Percentiles rank a stretch among this genome's conserved stretches.
Evolutionary conservation across 2,329 filamentous ascomycete genomes (phyloP).

Genomic region (Berkeleyomyces basicola): DNA sequence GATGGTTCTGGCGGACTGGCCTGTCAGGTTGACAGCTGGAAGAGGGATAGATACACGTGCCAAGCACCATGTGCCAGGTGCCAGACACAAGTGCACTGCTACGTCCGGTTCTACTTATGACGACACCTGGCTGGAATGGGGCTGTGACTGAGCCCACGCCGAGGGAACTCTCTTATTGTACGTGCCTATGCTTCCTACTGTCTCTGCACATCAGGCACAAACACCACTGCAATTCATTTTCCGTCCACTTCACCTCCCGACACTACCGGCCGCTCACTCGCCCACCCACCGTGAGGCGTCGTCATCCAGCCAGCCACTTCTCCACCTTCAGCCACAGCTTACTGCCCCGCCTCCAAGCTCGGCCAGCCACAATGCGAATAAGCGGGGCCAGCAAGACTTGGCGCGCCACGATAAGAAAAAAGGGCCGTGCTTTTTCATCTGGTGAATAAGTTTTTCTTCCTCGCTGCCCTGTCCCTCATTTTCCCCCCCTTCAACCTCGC

Average conservation of each 20-base stretch:
- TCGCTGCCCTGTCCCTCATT: conserved; percentile 1
- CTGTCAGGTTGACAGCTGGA: not conserved
- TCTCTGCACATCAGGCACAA: too few species aligned
- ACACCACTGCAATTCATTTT: too few species aligned
- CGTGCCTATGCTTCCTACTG: too few species aligned
- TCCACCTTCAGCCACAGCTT: not conserved
- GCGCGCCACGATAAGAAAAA: conserved; percentile 1
- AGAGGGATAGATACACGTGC: not conserved
- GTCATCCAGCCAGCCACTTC: not conserved
- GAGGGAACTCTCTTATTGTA: too few species aligned
- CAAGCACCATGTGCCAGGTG: not conserved
- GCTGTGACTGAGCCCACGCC: too few species aligned
- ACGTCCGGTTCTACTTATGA: too few species aligned
- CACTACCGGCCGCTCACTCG: not conserved
- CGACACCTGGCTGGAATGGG: too few species aligned
- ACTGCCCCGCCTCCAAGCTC: not conserved
- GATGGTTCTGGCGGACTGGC: not conserved
- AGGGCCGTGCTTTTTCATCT: conserved; percentile 11
- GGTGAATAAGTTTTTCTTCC: conserved; percentile 8
- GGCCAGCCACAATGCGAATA: conserved; percentile 3
- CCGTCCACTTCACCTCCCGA: too few species aligned
- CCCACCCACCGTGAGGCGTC: not conserved
- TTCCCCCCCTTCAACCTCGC: not conserved
- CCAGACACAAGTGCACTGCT: not conserved
- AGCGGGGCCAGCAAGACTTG: not conserved